These are phyloP conservation scores for Capsaspora owczarzaki DNA, from an alignment of 78 protist genomes.

Conservation along the genomic window DNA sequence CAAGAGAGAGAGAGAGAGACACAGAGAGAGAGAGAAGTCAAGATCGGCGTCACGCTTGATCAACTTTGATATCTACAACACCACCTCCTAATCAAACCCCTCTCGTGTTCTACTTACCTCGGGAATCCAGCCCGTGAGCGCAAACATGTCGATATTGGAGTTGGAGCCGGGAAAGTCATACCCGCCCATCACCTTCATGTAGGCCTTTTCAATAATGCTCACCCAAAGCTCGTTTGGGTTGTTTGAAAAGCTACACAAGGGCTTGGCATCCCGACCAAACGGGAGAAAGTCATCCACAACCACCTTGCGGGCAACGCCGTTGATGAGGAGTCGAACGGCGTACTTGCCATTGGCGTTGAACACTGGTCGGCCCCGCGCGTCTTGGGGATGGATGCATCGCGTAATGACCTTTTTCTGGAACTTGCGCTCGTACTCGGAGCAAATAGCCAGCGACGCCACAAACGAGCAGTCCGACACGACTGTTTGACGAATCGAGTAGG, in stretches of 20 bases:
- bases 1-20: too few species aligned
- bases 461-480: slow-evolving; percentile 47
- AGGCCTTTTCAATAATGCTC: slow-evolving; percentile 45
- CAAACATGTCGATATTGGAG: slow-evolving; percentile 16
- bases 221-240: slow-evolving; percentile 34
- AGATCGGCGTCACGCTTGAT: too few species aligned
- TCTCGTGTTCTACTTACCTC: background rate
- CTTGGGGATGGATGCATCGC: slow-evolving; percentile 29
- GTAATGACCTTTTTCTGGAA: slow-evolving; percentile 2
- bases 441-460: slow-evolving; percentile 13
- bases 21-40: too few species aligned
- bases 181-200: slow-evolving; percentile 25
- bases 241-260: slow-evolving; percentile 9
- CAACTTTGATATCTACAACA: too few species aligned
- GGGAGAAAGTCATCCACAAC: slow-evolving; percentile 33
- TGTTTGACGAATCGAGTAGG: slow-evolving; percentile 4
- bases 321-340: slow-evolving; percentile 19
- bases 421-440: slow-evolving; percentile 26
- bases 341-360: slow-evolving; percentile 26
- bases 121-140: slow-evolving; percentile 47
- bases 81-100: background rate
- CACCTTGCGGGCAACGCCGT: slow-evolving; percentile 33
- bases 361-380: slow-evolving; percentile 16
- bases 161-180: slow-evolving; percentile 37
- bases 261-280: background rate